Base-by-base conservation (phyloP, 2,329 filamentous ascomycete genomes). In the Cercospora sp. region DNA sequence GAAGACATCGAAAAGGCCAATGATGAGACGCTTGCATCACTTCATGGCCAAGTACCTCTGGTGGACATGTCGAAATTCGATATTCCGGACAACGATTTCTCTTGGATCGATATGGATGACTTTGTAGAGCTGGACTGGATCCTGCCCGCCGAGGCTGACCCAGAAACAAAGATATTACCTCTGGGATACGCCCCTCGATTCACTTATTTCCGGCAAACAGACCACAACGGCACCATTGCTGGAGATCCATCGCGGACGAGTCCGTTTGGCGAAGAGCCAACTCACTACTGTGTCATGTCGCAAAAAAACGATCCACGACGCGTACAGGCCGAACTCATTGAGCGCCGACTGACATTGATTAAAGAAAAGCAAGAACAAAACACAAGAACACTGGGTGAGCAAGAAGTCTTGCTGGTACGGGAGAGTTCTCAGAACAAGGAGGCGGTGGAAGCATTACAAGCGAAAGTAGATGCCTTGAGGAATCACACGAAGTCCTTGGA, bases 41-140 rank as follows among this genome's bases (percentile, higher is more conserved):
- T 85, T 69, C 85, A 88, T 66, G 83, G 86, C 30, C 81, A 84
- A 49, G 77, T 82, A 3, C 78, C 83, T 2, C 81, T 83, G 26
- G 82, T 85, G 8, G 88, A 90, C 77, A 84, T 97, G 61, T 97
- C 94, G 0, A 90, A 91, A 63, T 99, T 99, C 77, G 94, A 90
- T 0, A 99, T 99, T 61, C 94, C 95, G 0, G 95, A 99, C 78
- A 92, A 96, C 65, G 95, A 99, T 76, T 89, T 93, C 73, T 93
- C 90, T 65, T 99, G 95, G 95, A 94, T 99, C 70, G 95, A 99
- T 76, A 98, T 99, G 93, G 95, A 99, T 77, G 95, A 99, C 78
- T 99, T 99, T 80, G 94, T 99, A 32, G 95, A 99, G 79, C 83
- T 99, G 24, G 96, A 97, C 78, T 98, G 94, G 94, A 94, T 97